These are phyloP conservation scores for Limnomonas spitsbergensis DNA, from an alignment of 139 green algal genomes.

Conservation along the genomic window DNA sequence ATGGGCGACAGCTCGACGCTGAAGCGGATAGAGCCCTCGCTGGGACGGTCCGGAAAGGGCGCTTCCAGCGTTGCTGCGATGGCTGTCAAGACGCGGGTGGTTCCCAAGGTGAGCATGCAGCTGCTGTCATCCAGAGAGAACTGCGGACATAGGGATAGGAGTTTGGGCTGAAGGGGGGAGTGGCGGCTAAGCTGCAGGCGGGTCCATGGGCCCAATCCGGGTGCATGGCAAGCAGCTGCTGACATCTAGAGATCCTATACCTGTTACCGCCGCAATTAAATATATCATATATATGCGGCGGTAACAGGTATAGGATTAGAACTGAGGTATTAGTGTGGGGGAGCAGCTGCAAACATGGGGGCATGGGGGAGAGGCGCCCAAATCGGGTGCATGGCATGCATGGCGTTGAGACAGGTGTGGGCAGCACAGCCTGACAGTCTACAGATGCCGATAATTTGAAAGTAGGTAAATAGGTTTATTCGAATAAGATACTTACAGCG, in stretches of 20 bases:
- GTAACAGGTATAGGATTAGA: too few species aligned
- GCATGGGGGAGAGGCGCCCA: too few species aligned
- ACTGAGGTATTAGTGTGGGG: too few species aligned
- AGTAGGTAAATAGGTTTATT: background rate
- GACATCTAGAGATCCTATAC: too few species aligned
- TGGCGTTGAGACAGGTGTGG: background rate
- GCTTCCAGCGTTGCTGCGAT: constrained; percentile 61
- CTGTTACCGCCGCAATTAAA: too few species aligned
- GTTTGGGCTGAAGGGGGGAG: background rate
- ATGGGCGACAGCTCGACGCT: constrained; percentile 78
- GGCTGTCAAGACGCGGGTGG: constrained; percentile 67
- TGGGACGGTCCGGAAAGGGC: constrained; percentile 69
- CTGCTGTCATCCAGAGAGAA: constrained; percentile 57
- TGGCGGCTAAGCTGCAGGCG: too few species aligned
- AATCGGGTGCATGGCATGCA: too few species aligned
- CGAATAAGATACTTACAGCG: too few species aligned
- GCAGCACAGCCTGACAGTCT: constrained; percentile 3
- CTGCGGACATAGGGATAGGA: constrained; percentile 12
- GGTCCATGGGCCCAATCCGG: too few species aligned
- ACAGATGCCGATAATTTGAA: background rate
- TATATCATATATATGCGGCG: too few species aligned
- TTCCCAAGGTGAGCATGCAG: constrained; percentile 63
- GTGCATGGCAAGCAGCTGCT: too few species aligned
- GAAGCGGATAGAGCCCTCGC: constrained; percentile 76
- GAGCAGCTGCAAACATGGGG: too few species aligned